These are phyloP conservation scores for Alternaria angustiovoidea DNA, from an alignment of 2,329 filamentous ascomycete species.

Conservation along the genomic window DNA sequence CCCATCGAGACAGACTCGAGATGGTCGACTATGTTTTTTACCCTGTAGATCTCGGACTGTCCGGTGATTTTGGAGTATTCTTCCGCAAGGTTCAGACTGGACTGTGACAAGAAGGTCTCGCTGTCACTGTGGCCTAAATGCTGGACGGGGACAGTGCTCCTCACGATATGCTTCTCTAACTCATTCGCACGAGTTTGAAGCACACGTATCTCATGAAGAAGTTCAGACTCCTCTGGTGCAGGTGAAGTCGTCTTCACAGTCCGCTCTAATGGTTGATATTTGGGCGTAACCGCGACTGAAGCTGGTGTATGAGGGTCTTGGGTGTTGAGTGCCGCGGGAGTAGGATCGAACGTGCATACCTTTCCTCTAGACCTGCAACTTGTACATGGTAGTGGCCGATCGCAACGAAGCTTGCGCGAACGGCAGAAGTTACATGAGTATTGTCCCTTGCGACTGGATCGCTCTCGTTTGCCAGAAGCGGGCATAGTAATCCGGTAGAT, in stretches of 20 bases:
- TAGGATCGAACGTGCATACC: conserved; percentile 21
- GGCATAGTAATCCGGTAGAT: neutral
- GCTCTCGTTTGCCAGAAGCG: neutral
- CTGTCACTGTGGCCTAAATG: neutral
- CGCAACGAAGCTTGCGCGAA: conserved; percentile 39
- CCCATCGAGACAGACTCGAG: neutral
- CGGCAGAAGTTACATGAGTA: conserved; percentile 39
- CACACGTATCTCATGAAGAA: neutral
- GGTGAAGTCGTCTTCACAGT: neutral
- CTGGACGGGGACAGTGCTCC: neutral
- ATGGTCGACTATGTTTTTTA: neutral
- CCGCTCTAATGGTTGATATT: neutral
- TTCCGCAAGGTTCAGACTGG: neutral
- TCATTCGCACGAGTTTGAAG: neutral
- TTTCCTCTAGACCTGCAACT: conserved; percentile 35
- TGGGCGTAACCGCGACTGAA: neutral
- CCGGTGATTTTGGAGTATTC: neutral
- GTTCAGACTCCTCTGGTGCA: neutral
- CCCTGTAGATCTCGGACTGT: neutral
- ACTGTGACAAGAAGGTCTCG: neutral
- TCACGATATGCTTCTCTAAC: neutral
- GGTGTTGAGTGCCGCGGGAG: neutral
- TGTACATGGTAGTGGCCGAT: conserved; percentile 35
- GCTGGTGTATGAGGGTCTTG: neutral
- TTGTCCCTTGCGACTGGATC: conserved; percentile 18